phyloP scores from a whole-genome alignment of 1,284 basidiomycete species.

The Pyrrhoderma lamaoense region DNA sequence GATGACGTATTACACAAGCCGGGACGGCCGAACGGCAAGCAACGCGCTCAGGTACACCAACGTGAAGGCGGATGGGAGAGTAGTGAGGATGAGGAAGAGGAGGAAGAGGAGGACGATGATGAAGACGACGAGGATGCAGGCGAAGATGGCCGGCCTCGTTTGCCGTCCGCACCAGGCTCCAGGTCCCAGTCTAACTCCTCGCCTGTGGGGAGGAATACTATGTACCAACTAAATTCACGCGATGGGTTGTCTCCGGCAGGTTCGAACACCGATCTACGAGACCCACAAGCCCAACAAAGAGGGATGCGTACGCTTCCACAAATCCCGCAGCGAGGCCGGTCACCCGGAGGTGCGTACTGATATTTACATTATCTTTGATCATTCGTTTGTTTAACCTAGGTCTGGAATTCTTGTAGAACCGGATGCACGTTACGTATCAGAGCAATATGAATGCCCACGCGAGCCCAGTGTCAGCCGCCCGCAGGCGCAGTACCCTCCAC shows the following conservation, averaged over 20 bases:
- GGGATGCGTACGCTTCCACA: slow-evolving; percentile 23
- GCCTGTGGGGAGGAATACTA: slow-evolving; percentile 22
- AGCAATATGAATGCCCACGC: slow-evolving; percentile 39
- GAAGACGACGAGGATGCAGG: slow-evolving; percentile 68
- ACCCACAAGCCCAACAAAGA: slow-evolving; percentile 19
- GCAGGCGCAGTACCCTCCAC: slow-evolving; percentile 44
- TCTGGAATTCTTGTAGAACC: slow-evolving; percentile 4
- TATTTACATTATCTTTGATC: slow-evolving; percentile 1
- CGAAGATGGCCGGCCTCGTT: slow-evolving; percentile 45
- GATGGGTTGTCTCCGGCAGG: slow-evolving; percentile 25
- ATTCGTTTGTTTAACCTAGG: not conserved
- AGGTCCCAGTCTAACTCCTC: not conserved
- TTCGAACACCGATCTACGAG: slow-evolving; percentile 18
- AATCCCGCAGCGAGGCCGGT: slow-evolving; percentile 20
- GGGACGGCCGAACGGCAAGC: slow-evolving; percentile 59
- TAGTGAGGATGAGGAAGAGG: slow-evolving; percentile 68
- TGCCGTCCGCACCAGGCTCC: slow-evolving; percentile 3
- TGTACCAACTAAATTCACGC: slow-evolving; percentile 24
- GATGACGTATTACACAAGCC: slow-evolving; percentile 68
- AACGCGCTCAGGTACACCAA: slow-evolving; percentile 30
- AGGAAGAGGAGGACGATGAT: slow-evolving; percentile 54
- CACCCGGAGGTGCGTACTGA: slow-evolving; percentile 15
- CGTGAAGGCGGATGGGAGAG: slow-evolving; percentile 50
- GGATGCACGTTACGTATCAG: slow-evolving; percentile 30
- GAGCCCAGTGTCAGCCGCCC: slow-evolving; percentile 27